These are phyloP conservation scores for Datisca glomerata DNA, from an alignment of 306 rosid species.

Conservation along the genomic window DNA sequence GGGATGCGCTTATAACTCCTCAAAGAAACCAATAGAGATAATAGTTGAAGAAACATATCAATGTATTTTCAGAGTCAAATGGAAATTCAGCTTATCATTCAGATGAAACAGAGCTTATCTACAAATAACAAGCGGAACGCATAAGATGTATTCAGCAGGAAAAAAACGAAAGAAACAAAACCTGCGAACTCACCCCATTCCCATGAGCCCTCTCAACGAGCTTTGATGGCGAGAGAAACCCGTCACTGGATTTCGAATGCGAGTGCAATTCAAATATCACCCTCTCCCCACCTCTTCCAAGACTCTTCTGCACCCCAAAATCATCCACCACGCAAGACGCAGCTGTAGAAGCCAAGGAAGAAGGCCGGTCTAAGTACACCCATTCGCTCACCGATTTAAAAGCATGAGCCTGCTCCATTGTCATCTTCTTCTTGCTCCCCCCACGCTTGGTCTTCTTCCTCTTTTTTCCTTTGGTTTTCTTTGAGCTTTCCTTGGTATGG, in stretches of 20 bases:
- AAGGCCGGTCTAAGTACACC: conserved; percentile 51
- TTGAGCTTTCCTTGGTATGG: conserved; percentile 10
- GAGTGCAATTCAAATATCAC: conserved; percentile 79
- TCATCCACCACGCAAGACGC: conserved; percentile 62
- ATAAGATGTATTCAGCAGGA: no score
- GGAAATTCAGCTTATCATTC: no score
- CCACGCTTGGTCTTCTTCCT: conserved; percentile 69
- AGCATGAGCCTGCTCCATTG: conserved; percentile 53
- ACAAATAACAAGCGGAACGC: no score
- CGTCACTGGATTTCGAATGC: conserved; percentile 91
- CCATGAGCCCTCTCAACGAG: conserved; percentile 75
- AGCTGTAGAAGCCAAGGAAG: conserved; percentile 25
- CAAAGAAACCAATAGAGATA: no score
- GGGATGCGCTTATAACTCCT: no score
- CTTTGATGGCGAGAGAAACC: conserved; percentile 84
- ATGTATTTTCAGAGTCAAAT: no score
- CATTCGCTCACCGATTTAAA: conserved; percentile 73
- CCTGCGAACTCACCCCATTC: conserved; percentile 51
- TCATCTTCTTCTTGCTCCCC: conserved; percentile 87
- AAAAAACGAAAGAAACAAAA: not conserved
- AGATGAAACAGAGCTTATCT: no score
- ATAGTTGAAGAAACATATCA: no score
- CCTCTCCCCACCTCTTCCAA: conserved; percentile 52
- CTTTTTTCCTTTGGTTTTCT: conserved; percentile 27
- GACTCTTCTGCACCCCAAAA: conserved; percentile 66